Conservation (phyloP, 2,329 filamentous ascomycete genomes). For the Penicillium sclerotiorum region DNA sequence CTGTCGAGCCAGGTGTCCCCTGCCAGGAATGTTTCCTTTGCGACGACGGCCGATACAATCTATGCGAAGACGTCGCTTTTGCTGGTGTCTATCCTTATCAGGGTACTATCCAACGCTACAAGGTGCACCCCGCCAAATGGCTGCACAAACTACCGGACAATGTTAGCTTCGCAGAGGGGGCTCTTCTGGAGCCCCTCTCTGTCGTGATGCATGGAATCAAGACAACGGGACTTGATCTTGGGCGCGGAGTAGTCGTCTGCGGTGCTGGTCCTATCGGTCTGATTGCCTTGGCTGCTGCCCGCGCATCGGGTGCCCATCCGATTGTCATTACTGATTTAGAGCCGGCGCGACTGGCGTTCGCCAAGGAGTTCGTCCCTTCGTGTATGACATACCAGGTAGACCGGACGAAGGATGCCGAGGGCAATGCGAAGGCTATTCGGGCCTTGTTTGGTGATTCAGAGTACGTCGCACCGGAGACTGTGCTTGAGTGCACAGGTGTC, state of each 20-base stretch:
- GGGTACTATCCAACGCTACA: constrained; percentile 43
- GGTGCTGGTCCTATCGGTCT: constrained; percentile 12
- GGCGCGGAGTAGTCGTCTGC: constrained; percentile 7
- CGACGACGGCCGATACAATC: constrained; percentile 44
- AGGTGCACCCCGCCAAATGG: constrained; percentile 39
- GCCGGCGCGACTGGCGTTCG: constrained; percentile 58
- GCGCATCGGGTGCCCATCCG: constrained; percentile 65
- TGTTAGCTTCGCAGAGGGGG: constrained; percentile 44
- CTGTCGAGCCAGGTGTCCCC: constrained; percentile 21
- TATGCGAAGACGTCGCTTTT: constrained; percentile 45
- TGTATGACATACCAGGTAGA: constrained; percentile 59
- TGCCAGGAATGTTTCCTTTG: constrained; percentile 41
- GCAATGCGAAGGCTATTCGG: constrained; percentile 57
- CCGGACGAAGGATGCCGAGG: constrained; percentile 47
- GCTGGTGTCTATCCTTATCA: constrained; percentile 42
- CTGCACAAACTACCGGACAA: constrained; percentile 42
- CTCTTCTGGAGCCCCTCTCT: constrained; percentile 10
- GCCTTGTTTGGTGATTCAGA: constrained; percentile 58
- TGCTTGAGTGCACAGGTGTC: constrained; percentile 68
- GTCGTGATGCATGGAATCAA: constrained; percentile 10
- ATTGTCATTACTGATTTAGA: constrained; percentile 67
- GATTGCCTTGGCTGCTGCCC: constrained; percentile 59
- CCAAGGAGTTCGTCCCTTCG: constrained; percentile 58
- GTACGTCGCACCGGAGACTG: constrained; percentile 60
- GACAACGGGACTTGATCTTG: constrained; percentile 1